Evolutionary conservation across 768 basidiomycete species (phyloP).

Genomic region (Mycena amicta): DNA sequence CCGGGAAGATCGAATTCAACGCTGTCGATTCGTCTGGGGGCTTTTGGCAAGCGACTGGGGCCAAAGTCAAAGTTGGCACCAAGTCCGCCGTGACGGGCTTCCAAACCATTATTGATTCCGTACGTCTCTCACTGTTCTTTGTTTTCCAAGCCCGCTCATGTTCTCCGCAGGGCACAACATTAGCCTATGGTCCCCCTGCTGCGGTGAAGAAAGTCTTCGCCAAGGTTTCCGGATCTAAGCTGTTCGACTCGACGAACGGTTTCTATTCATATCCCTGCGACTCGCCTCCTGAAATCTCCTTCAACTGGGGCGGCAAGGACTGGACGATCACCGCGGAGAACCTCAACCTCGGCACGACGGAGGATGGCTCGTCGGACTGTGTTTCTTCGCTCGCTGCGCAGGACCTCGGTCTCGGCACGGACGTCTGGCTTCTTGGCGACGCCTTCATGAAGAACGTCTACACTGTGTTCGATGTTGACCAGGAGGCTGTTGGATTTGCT

Average conservation of each 20-base stretch:
- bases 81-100: constrained; percentile 5
- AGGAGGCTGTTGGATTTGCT: constrained; percentile 41
- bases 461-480: constrained; percentile 41
- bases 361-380: constrained; percentile 46
- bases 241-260: constrained; percentile 9
- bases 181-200: constrained; percentile 31
- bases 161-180: constrained; percentile 40
- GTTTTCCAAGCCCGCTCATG: too few relatives aligned
- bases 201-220: constrained; percentile 26
- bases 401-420: constrained; percentile 24
- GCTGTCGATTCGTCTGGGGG: constrained; percentile 22
- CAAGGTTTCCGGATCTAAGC: constrained; percentile 2
- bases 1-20: constrained; percentile 41
- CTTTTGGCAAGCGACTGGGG: constrained; percentile 28
- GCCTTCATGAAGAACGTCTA: constrained; percentile 48
- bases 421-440: constrained; percentile 37
- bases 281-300: constrained; percentile 27
- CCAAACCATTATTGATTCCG: constrained; percentile 35
- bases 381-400: constrained; percentile 54
- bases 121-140: not conserved
- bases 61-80: constrained; percentile 14
- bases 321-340: constrained; percentile 46
- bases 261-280: constrained; percentile 25
- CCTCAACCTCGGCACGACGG: constrained; percentile 41
- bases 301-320: constrained; percentile 38